Percentiles rank a stretch among this genome's conserved stretches.
Evolutionary conservation across 805 yeast species (phyloP).

Genomic region (Saturnispora kantuleensis): DNA sequence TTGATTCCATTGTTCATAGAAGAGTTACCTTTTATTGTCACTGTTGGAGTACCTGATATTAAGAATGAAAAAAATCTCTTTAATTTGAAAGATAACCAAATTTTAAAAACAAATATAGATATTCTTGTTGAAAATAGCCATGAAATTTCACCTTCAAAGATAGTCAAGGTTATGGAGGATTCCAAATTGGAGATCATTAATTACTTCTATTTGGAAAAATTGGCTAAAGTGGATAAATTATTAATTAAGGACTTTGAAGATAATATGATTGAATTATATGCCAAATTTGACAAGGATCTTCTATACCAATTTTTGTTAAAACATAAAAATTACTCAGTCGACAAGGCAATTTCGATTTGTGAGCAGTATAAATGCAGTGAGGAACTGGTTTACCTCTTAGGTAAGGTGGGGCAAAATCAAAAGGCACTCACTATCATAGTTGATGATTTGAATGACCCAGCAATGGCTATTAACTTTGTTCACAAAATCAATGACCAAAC

Average conservation of each 20-base stretch:
- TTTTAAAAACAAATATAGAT: constrained; percentile 35
- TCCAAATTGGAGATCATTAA: constrained; percentile 39
- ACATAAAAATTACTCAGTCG: constrained; percentile 57
- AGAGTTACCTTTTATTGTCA: constrained; percentile 43
- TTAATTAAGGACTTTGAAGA: constrained; percentile 52
- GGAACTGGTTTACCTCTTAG: constrained; percentile 74
- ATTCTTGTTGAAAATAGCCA: constrained; percentile 56
- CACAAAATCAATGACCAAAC: constrained; percentile 56
- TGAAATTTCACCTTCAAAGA: constrained; percentile 45
- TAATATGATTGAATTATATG: constrained; percentile 53
- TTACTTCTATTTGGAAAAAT: constrained; percentile 54
- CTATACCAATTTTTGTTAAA: constrained; percentile 54
- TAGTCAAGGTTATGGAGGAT: constrained; percentile 39
- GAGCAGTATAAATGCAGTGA: constrained; percentile 41
- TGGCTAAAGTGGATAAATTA: constrained; percentile 48
- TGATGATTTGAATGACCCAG: constrained; percentile 68
- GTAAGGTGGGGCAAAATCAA: constrained; percentile 70
- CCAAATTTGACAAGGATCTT: constrained; percentile 45
- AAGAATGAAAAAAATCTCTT: constrained; percentile 35
- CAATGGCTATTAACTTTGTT: constrained; percentile 73
- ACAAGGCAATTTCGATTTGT: constrained; percentile 59
- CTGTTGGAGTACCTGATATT: constrained; percentile 20
- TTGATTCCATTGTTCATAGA: constrained; percentile 41
- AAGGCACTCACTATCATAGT: constrained; percentile 71
- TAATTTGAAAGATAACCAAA: constrained; percentile 25